Base-by-base conservation (phyloP, 441 rosid genomes). In the Erodium texanum region DNA sequence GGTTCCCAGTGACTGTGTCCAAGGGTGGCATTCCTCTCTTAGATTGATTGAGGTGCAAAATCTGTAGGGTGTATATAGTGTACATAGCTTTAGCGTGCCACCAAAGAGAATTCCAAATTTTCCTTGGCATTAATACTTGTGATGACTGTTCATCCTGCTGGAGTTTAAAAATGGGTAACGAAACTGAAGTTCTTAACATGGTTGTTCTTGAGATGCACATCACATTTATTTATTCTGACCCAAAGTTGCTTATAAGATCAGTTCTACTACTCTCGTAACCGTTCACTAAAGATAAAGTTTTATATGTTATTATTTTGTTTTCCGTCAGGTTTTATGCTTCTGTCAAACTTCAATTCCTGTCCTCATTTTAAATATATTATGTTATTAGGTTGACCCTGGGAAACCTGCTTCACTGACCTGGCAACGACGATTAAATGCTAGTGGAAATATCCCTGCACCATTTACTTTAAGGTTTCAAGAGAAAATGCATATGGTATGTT, bases 401-500 rank as follows among this genome's bases (percentile, higher is more conserved):
- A 75, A 74, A 73, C 83, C 84, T 68, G 82, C 96, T 56, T 72
- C 77, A 16, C 58, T 90, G 61, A 83, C 94, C 71, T 93, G 98
- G 98, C 80, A 82, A 71, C 82, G 97, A 20, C 74, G 73, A 76
- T 71, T 93, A 71, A 78, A 83, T 66, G 64, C 78, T 68, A 78
- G 70, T 58, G 76, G 68, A 32, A 87, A 81, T 59, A 54, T 68
- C 38, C 94, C 93, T 64, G 12, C 65, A 6, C 66, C 36, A 22
- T 87, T 86, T 78, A 80, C 74, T 70, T 22, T 86, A 15, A 78
- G 66, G 38, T 74, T 84, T 58, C 74, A 78, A 68, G 90, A 86
- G 59, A 77, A 78, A 65, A 73, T 75, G 72, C 85, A 83, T 72
- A 10, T 92, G 96, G 98, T 92, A 84, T 48, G 69, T 48, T 64